Percentiles rank a stretch among this genome's conserved stretches.
Conservation (phyloP, 768 basidiomycete genomes). For the Collybiopsis luxurians region DNA sequence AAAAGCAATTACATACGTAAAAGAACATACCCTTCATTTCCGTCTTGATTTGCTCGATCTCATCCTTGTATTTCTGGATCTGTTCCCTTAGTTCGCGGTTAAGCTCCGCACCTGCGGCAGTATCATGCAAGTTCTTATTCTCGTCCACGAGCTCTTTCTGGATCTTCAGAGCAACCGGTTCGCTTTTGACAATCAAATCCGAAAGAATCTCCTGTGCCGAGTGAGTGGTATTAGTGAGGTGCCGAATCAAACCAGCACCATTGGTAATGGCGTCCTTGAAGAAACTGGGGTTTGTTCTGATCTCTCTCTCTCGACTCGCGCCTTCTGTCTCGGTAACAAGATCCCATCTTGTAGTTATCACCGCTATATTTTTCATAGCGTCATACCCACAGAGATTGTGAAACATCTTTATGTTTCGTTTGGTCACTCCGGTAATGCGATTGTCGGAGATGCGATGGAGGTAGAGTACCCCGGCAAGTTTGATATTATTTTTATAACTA, state of each 20-base stretch:
- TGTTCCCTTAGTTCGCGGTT: neutral
- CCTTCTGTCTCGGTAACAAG: slow-evolving; percentile 36
- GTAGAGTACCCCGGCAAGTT: slow-evolving; percentile 43
- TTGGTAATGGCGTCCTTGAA: slow-evolving; percentile 52
- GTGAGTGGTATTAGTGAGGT: slow-evolving; percentile 28
- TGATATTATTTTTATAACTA: slow-evolving; percentile 17
- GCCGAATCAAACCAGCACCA: slow-evolving; percentile 43
- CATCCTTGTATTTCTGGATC: neutral
- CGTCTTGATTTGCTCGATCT: neutral
- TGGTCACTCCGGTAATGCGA: slow-evolving; percentile 48
- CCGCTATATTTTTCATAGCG: slow-evolving; percentile 46
- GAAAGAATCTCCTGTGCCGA: slow-evolving; percentile 29
- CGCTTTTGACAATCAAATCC: slow-evolving; percentile 21
- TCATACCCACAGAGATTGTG: slow-evolving; percentile 49
- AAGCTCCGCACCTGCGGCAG: slow-evolving; percentile 25
- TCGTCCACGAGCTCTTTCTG: slow-evolving; percentile 19
- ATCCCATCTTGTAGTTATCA: slow-evolving; percentile 57
- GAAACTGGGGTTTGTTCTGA: slow-evolving; percentile 37
- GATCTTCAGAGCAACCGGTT: slow-evolving; percentile 13
- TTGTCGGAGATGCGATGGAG: slow-evolving; percentile 53
- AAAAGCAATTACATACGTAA: neutral
- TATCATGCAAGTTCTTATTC: slow-evolving; percentile 28
- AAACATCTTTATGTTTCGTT: slow-evolving; percentile 50
- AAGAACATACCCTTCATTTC: neutral
- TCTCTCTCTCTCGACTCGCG: slow-evolving; percentile 43